Percentiles rank a stretch among this genome's conserved stretches.
Conservation (phyloP, 208 protist genomes). For the Leptomonas pyrrhocoris region DNA sequence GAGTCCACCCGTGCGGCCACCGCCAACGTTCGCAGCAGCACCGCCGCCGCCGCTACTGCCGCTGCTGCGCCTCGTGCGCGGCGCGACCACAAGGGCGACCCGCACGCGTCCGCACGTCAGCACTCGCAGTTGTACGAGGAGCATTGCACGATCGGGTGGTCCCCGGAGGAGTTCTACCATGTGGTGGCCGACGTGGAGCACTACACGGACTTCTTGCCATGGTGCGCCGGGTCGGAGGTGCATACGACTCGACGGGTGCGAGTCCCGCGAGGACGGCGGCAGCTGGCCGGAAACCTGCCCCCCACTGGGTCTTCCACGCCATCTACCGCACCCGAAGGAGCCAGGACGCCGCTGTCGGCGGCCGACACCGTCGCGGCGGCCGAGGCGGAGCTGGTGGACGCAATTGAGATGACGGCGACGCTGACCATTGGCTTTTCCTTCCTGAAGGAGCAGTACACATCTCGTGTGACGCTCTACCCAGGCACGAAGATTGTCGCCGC, state of each 20-base stretch:
- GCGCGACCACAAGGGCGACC: neutral
- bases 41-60: neutral
- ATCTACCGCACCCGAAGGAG: neutral
- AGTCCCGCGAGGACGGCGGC: slow-evolving; percentile 19
- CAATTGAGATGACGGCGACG: slow-evolving; percentile 68
- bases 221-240: slow-evolving; percentile 71
- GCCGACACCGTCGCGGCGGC: slow-evolving; percentile 1
- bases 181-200: slow-evolving; percentile 80
- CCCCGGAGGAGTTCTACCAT: slow-evolving; percentile 57
- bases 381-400: slow-evolving; percentile 33
- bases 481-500: slow-evolving; percentile 50
- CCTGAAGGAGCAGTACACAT: slow-evolving; percentile 80
- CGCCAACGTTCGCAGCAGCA: neutral
- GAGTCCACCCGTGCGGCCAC: neutral
- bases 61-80: neutral
- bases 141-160: slow-evolving; percentile 83
- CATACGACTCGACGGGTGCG: slow-evolving; percentile 44
- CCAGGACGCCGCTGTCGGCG: neutral
- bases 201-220: slow-evolving; percentile 80
- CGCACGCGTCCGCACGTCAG: slow-evolving; percentile 2
- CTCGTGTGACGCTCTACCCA: slow-evolving; percentile 62
- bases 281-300: slow-evolving; percentile 6
- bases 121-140: slow-evolving; percentile 68
- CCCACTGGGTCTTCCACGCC: neutral
- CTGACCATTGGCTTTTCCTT: slow-evolving; percentile 80